Conservation (phyloP, 164 flowering plant species). For the Liquidambar formosana region DNA sequence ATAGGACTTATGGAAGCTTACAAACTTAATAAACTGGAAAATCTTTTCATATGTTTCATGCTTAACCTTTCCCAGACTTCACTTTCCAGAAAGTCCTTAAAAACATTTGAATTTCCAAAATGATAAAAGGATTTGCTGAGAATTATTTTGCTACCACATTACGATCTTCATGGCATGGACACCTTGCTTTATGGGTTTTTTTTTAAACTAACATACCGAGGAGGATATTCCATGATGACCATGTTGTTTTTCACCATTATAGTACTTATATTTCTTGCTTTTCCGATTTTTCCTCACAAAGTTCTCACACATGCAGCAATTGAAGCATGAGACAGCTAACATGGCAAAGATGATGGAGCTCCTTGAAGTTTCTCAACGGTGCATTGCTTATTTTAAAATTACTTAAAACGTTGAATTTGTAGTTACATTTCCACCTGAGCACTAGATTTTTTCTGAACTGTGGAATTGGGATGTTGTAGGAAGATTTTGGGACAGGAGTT, state of each 20-base stretch:
- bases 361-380: constrained; percentile 30
- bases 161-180: too few species aligned
- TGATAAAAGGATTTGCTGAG: too few species aligned
- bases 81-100: too few species aligned
- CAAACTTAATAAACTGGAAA: too few species aligned
- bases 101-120: too few species aligned
- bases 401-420: neutral
- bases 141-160: too few species aligned
- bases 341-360: constrained; percentile 35
- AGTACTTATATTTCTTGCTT: too few species aligned
- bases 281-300: neutral
- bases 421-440: neutral
- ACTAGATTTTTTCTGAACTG: neutral
- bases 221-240: neutral
- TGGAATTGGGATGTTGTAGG: constrained; percentile 15
- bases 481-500: constrained; percentile 35
- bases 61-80: too few species aligned
- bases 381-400: neutral
- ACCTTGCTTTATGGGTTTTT: too few species aligned
- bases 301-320: constrained; percentile 21
- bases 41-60: too few species aligned
- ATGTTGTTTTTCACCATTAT: neutral
- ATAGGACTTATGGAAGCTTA: too few species aligned
- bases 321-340: constrained; percentile 26
- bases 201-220: too few species aligned